A percentile compares a stretch with the other conserved stretches of the same genome.
Conservation (phyloP, 345 rosid genomes). For the Citrus inodora region DNA sequence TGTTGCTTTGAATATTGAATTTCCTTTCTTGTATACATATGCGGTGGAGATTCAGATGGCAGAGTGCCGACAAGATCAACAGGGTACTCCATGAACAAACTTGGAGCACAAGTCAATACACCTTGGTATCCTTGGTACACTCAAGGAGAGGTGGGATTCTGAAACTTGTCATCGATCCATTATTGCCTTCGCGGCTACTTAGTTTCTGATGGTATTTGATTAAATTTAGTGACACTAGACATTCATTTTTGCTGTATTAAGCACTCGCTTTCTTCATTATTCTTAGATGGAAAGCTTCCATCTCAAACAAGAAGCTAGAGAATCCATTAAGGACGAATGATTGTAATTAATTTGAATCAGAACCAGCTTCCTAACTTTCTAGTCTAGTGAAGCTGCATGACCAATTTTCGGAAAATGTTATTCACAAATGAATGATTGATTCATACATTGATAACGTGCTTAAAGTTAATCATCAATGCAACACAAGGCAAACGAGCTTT, state of each 20-base stretch:
- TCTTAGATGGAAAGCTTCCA: slow-evolving; percentile 14
- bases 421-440: background rate
- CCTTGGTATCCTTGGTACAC: background rate
- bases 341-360: background rate
- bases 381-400: background rate
- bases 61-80: background rate
- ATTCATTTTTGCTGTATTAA: background rate
- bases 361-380: background rate
- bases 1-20: background rate
- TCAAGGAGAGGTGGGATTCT: slow-evolving; percentile 9
- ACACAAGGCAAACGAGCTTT: background rate
- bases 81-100: slow-evolving; percentile 12
- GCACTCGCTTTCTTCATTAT: slow-evolving; percentile 11
- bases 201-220: background rate
- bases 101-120: background rate
- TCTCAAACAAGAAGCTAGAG: background rate
- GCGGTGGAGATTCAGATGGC: slow-evolving; percentile 1
- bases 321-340: background rate
- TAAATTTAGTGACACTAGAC: background rate
- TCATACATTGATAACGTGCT: background rate
- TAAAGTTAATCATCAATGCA: background rate
- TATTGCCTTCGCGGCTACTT: background rate
- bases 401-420: background rate
- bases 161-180: too few relatives aligned
- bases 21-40: background rate